Evolutionary conservation across 306 rosid genomes (phyloP).

Genomic region (Gastrolobium villosum): DNA sequence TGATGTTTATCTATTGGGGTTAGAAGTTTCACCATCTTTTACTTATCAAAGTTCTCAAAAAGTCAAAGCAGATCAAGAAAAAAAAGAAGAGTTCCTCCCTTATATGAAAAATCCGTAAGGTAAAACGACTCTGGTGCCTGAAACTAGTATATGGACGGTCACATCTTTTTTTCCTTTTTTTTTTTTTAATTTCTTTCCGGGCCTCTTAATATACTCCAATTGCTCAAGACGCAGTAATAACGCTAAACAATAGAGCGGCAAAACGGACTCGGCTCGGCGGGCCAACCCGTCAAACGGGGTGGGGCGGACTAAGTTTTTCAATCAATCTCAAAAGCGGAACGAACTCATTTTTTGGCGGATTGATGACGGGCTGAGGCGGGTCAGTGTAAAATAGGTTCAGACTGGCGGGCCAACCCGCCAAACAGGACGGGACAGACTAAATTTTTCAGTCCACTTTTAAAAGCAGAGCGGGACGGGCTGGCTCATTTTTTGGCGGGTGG

Average conservation of each 20-base stretch:
- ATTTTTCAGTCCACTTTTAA: too few species aligned
- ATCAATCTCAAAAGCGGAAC: too few species aligned
- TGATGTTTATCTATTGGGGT: slow-evolving; percentile 20
- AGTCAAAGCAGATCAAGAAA: slow-evolving; percentile 32
- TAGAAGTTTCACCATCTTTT: not conserved
- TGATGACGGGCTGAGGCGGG: too few species aligned
- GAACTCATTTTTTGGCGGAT: too few species aligned
- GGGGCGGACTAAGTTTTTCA: too few species aligned
- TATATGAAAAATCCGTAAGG: not conserved
- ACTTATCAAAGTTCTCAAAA: not conserved
- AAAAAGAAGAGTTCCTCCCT: not conserved
- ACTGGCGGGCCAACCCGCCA: too few species aligned
- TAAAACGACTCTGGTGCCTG: slow-evolving; percentile 12
- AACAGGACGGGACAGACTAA: too few species aligned
- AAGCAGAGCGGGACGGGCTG: too few species aligned
- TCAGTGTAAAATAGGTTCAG: too few species aligned
- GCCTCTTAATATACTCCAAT: not conserved
- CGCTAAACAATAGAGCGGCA: not conserved
- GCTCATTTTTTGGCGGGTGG: too few species aligned
- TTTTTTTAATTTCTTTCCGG: not conserved
- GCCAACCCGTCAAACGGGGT: too few species aligned
- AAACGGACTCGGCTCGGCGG: too few species aligned
- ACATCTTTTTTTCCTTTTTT: not conserved
- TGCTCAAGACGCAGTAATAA: not conserved
- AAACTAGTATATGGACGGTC: not conserved